These are phyloP conservation scores for Kentomonas sorsogonicus DNA, from an alignment of 208 protist species.

Conservation along the genomic window DNA sequence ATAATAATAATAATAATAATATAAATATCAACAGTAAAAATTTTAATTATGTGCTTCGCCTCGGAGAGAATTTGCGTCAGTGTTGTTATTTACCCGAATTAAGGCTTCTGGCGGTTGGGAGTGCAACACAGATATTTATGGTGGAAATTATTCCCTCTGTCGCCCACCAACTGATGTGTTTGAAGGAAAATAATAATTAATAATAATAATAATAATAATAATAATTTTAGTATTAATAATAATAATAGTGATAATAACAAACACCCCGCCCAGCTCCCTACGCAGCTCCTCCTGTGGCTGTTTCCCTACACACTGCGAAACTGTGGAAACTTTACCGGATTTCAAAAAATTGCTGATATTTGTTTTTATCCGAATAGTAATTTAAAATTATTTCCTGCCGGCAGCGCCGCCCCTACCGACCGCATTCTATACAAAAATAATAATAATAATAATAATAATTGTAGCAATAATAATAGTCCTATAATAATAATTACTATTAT, in stretches of 20 bases:
- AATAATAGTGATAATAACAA: conserved; percentile 4
- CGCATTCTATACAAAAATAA: not conserved
- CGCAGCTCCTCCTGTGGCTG: no score
- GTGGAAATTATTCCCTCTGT: conserved; percentile 56
- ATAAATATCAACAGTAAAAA: not conserved
- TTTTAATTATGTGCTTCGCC: conserved; percentile 3
- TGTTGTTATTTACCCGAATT: conserved; percentile 63
- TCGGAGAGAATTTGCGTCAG: conserved; percentile 34
- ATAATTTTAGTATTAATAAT: conserved; percentile 3
- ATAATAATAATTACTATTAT: not conserved
- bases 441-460: conserved; percentile 9
- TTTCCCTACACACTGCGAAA: no score
- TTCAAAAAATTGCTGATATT: no score
- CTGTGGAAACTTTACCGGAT: no score
- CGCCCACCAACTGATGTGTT: conserved; percentile 17
- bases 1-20: conserved; percentile 11
- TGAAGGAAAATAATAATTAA: conserved; percentile 8
- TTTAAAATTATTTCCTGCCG: no score
- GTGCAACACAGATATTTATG: conserved; percentile 63
- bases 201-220: conserved; percentile 4
- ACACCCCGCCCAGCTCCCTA: no score
- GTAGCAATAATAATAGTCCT: conserved; percentile 10
- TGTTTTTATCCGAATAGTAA: no score
- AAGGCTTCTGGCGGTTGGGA: conserved; percentile 59
- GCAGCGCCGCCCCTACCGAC: not conserved